A percentile compares a stretch with the other conserved stretches of the same genome.
Evolutionary conservation across 257 asterid genomes (phyloP).

Genomic region (Solanum clarkiae): DNA sequence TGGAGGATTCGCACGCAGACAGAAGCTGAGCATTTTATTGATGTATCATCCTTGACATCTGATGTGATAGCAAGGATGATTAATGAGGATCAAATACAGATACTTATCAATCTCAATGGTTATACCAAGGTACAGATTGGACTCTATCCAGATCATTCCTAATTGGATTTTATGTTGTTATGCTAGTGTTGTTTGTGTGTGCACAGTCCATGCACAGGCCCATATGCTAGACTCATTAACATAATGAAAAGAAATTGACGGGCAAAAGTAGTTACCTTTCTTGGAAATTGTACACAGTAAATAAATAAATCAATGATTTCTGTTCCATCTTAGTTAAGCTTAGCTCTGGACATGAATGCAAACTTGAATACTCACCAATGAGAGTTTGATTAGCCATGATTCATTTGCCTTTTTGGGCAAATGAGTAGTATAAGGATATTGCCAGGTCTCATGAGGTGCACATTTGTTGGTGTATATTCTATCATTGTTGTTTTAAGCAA

Average conservation of each 20-base stretch:
- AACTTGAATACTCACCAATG: background rate
- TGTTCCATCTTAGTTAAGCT: background rate
- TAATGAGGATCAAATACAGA: conserved; percentile 81
- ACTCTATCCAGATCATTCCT: background rate
- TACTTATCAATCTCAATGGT: conserved; percentile 94
- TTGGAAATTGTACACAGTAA: background rate
- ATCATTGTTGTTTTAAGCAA: background rate
- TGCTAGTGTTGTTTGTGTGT: background rate
- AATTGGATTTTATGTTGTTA: background rate
- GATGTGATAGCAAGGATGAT: conserved; percentile 90
- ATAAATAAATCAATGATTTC: conserved; percentile 3
- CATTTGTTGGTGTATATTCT: background rate
- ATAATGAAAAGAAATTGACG: background rate
- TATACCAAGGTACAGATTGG: conserved; percentile 66
- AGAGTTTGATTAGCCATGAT: background rate
- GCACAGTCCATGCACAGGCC: background rate
- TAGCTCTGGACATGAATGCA: background rate
- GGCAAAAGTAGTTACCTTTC: background rate
- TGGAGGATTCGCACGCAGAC: conserved; percentile 90
- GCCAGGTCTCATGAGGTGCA: background rate
- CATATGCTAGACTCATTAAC: background rate
- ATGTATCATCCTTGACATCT: conserved; percentile 88
- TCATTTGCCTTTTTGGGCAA: background rate
- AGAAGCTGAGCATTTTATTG: conserved; percentile 87
- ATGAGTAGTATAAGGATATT: background rate